Conservation (phyloP, 257 asterid genomes). For the Parsonsia alboflavescens region DNA sequence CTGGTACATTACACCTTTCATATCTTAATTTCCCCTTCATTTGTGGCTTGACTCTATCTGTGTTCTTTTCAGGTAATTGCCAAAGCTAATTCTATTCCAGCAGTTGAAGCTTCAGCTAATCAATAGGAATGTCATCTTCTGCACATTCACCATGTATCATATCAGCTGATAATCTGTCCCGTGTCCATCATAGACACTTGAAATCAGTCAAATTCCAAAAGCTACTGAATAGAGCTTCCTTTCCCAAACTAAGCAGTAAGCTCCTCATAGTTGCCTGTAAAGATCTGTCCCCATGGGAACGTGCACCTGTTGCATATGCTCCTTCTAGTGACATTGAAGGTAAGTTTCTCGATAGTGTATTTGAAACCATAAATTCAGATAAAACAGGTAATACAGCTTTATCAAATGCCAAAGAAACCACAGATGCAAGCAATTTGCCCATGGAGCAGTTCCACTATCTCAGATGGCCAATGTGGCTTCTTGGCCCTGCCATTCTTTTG, state of each 20-base stretch:
- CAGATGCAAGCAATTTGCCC: conserved; percentile 22
- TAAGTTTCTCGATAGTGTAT: conserved; percentile 40
- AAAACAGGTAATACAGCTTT: conserved; percentile 33
- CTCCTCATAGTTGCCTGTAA: conserved; percentile 31
- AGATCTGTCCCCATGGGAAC: conserved; percentile 61
- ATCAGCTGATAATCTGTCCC: conserved; percentile 27
- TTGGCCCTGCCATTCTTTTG: conserved; percentile 72
- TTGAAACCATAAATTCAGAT: conserved; percentile 46
- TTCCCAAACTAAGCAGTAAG: conserved; percentile 7
- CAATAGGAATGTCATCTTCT: conserved; percentile 42
- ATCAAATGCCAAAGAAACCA: conserved; percentile 30
- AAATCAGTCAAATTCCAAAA: conserved; percentile 30
- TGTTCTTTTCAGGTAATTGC: conserved; percentile 34
- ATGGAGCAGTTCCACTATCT: conserved; percentile 31
- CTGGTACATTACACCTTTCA: not conserved
- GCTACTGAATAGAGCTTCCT: conserved; percentile 19
- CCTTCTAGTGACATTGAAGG: conserved; percentile 30
- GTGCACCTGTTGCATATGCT: conserved; percentile 58
- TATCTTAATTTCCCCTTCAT: conserved; percentile 1
- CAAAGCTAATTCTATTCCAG: conserved; percentile 5
- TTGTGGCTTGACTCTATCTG: not conserved
- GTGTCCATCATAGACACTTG: conserved; percentile 24
- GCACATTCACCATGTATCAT: conserved; percentile 35
- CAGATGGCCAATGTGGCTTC: conserved; percentile 66
- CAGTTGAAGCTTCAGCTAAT: conserved; percentile 20